A percentile compares a stretch with the other conserved stretches of the same genome.
phyloP scores from a whole-genome alignment of 495 filamentous ascomycete genomes.

The Aspergillus indologenus region DNA sequence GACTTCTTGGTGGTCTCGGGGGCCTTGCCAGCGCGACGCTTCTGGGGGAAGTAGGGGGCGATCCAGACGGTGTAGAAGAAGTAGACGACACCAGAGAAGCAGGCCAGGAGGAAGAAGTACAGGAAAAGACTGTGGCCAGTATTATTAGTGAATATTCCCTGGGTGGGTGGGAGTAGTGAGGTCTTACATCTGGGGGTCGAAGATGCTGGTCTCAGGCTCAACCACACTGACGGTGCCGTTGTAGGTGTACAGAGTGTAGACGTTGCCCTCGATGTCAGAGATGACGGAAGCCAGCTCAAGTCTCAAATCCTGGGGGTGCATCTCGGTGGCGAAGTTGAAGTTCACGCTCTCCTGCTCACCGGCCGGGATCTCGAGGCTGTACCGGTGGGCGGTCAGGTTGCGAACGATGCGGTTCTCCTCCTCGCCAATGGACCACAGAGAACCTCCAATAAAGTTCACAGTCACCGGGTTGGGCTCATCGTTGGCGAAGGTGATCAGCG shows the following conservation, averaged over 20 bases:
- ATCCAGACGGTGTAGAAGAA: slow-evolving; percentile 99
- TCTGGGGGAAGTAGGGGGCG: slow-evolving; percentile 92
- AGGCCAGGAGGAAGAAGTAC: slow-evolving; percentile 82
- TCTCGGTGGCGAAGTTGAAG: slow-evolving; percentile 84
- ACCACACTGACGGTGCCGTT: slow-evolving; percentile 87
- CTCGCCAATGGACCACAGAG: slow-evolving; percentile 60
- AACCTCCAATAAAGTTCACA: slow-evolving; percentile 75
- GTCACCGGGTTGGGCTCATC: slow-evolving; percentile 72
- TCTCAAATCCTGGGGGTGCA: slow-evolving; percentile 86
- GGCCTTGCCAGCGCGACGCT: slow-evolving; percentile 65
- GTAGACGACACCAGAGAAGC: slow-evolving; percentile 77
- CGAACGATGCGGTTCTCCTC: slow-evolving; percentile 62
- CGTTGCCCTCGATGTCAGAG: slow-evolving; percentile 58
- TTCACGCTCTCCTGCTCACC: slow-evolving; percentile 72
- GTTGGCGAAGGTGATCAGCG: slow-evolving; percentile 79
- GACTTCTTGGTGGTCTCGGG: slow-evolving; percentile 57
- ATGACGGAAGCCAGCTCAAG: slow-evolving; percentile 75
- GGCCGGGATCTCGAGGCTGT: slow-evolving; percentile 72
- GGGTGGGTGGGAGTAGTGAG: neutral
- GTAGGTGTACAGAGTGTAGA: slow-evolving; percentile 77
- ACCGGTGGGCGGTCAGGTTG: slow-evolving; percentile 77
- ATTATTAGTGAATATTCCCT: neutral
- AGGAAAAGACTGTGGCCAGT: slow-evolving; percentile 74
- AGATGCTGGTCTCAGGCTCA: slow-evolving; percentile 86
- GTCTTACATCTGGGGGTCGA: slow-evolving; percentile 92